These are phyloP conservation scores for Fusarium solani-melongenae DNA, from an alignment of 2,329 filamentous ascomycete genomes.

Conservation along the genomic window DNA sequence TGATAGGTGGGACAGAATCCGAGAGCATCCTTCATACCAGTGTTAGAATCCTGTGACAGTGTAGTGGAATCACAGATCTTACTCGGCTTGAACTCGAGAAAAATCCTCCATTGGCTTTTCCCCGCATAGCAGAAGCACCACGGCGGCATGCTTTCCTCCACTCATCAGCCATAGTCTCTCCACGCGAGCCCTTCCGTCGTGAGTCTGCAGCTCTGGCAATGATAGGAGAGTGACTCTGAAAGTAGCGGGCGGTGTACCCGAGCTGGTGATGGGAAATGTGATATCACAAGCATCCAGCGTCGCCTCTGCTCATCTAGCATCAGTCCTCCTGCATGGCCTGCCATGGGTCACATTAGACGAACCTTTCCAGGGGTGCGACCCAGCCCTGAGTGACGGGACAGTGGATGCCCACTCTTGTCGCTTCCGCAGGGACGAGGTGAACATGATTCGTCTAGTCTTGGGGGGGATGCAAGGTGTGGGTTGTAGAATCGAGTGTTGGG, in stretches of 20 bases:
- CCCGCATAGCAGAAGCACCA: slow-evolving; percentile 57
- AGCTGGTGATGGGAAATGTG: slow-evolving; percentile 49
- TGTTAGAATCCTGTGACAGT: not conserved
- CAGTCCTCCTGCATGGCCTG: not conserved
- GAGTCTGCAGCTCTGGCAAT: slow-evolving; percentile 48
- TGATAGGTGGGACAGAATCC: slow-evolving; percentile 50
- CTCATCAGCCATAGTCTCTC: slow-evolving; percentile 55
- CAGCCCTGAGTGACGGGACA: slow-evolving; percentile 35
- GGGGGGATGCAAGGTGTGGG: not conserved
- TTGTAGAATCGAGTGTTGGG: not conserved
- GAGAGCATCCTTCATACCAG: slow-evolving; percentile 45
- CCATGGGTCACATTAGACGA: slow-evolving; percentile 17
- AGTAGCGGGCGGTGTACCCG: not conserved
- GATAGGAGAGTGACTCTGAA: slow-evolving; percentile 57
- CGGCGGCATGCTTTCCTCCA: slow-evolving; percentile 52
- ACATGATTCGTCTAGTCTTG: slow-evolving; percentile 42
- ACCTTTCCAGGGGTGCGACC: slow-evolving; percentile 42
- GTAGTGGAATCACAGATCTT: slow-evolving; percentile 42
- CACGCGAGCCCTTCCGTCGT: slow-evolving; percentile 47
- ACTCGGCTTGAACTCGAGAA: slow-evolving; percentile 55
- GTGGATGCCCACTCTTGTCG: slow-evolving; percentile 50
- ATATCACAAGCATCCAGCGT: slow-evolving; percentile 58
- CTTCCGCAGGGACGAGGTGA: slow-evolving; percentile 54
- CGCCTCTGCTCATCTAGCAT: slow-evolving; percentile 49
- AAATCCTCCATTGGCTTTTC: slow-evolving; percentile 48